Conservation (phyloP, 805 yeast species). For the Schwanniomyces pseudopolymorphus region DNA sequence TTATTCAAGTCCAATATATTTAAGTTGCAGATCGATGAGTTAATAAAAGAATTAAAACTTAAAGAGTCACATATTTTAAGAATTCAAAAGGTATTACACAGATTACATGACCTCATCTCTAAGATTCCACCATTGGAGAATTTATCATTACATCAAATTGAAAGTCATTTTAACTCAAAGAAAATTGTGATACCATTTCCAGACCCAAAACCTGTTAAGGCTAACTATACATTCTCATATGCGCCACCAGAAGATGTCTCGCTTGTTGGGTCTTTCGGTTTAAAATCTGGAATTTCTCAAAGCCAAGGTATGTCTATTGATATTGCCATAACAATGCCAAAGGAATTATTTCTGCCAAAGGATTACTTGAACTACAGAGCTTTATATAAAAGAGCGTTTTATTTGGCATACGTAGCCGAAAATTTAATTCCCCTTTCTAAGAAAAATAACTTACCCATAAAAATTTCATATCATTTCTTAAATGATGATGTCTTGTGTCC, state of each 20-base stretch:
- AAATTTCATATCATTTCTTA: constrained; percentile 60
- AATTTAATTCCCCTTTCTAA: constrained; percentile 54
- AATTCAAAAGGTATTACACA: constrained; percentile 74
- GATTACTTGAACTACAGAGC: constrained; percentile 91
- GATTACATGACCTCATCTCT: constrained; percentile 66
- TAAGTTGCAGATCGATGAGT: constrained; percentile 91
- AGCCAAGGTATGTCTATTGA: constrained; percentile 71
- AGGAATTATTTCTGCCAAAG: constrained; percentile 70
- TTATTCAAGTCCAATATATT: constrained; percentile 92
- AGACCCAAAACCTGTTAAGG: constrained; percentile 79
- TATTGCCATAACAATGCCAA: constrained; percentile 81
- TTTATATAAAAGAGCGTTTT: constrained; percentile 85
- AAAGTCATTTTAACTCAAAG: constrained; percentile 48
- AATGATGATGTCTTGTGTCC: constrained; percentile 82
- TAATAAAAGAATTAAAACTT: constrained; percentile 74
- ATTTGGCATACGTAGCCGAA: constrained; percentile 75
- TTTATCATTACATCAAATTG: constrained; percentile 59
- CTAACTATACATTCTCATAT: constrained; percentile 72
- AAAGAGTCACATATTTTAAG: constrained; percentile 65
- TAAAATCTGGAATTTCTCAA: constrained; percentile 73
- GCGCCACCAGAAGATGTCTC: constrained; percentile 71
- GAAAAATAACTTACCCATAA: constrained; percentile 58
- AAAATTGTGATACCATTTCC: constrained; percentile 77
- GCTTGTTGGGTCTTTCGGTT: constrained; percentile 85
- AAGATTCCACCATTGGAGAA: constrained; percentile 57